Base-by-base conservation (phyloP, 805 yeast species). In the Nematodospora valgi region DNA sequence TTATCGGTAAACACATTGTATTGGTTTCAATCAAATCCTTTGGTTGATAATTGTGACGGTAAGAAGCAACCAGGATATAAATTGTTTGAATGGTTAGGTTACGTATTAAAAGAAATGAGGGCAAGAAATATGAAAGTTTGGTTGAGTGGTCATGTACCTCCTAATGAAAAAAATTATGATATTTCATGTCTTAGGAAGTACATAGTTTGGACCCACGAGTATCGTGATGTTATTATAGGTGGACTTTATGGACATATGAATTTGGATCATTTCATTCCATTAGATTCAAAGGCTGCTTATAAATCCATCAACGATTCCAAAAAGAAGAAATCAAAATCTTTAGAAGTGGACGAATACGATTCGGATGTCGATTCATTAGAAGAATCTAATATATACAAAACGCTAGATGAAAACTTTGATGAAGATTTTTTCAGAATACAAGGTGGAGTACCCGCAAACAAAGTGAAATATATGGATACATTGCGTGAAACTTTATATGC, bases 241-340 rank as follows among this genome's bases (percentile, higher is more conserved):
- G 87, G 89, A 8, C 60, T 86, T 20, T 86, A 74, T 54, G 96
- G 96, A 0, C 96, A 86, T 54, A 86, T 86, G 95, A 86, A 86
- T 57, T 67, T 86, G 36, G 95, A 87, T 53, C 95, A 86, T 60
- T 86, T 83, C 54, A 70, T 84, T 29, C 87, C 94, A 0, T 64
- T 82, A 41, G 91, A 86, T 59, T 72, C 86, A 2, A 72, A 70
- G 31, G 73, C 75, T 45, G 86, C 93, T 0, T 80, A 84, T 64
- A 68, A 70, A 39, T 72, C 76, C 6, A 61, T 76, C 32, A 46
- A 50, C 24, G 37, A 51, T 11, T 46, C 48, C 27, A 31, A 14
- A n/a, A 43, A 41, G 32, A 37, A 34, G 19, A 41, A 40, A n/a
- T 23, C 14, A 6, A 23, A 27, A 5, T 6, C 16, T 8, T 11